Evolutionary conservation across 2,329 filamentous ascomycete species (phyloP), one percentile per base, ranked within the genome.

Genomic region (Xylaria sp.): DNA sequence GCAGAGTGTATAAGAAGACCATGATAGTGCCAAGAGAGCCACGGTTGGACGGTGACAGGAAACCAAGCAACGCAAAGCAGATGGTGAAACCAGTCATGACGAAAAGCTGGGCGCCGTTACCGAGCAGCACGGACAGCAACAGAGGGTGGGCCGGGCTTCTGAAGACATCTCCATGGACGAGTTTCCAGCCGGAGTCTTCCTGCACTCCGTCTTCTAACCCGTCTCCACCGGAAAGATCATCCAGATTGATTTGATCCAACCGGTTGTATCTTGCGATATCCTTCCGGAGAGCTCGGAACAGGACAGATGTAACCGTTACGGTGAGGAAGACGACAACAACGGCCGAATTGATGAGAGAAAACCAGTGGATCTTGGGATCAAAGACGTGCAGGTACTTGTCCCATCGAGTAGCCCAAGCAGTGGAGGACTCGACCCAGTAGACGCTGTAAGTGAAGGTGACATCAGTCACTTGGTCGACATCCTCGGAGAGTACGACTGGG

Each of bases 341-440:
- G 54, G 94, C 90, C 42, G 92, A 97, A 76, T 96, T 96, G 76
- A 97, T 90, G 54, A 99, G 85, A 61, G 92, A 97, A 79, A 97
- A 96, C 94, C 94, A 99, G 75, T 99, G 94, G 68, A 99, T 97
- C 79, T 94, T 95, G 55, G 94, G 92, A 74, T 97, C 92, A 71
- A 92, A 95, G 35, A 99, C 93, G 71, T 97, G 93, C 42, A 99
- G 82, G 73, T 97, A 97, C 76, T 96, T 97, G 80, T 99, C 94
- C 94, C 94, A 99, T 65, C 94, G 85, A 10, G 94, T 99, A 34
- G 94, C 94, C 88, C 96, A 99, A 1, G 89, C 90, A 1, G 92
- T 97, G 0, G 82, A 72, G 0, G 92, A 97, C 66, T 86, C 84
- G 59, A 82, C 83, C 94, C 94, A 99, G 75, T 88, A 89, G 11